A percentile compares a stretch with the other conserved stretches of the same genome.
phyloP scores from a whole-genome alignment of 2,329 filamentous ascomycete species.

The Penicillium sp. region DNA sequence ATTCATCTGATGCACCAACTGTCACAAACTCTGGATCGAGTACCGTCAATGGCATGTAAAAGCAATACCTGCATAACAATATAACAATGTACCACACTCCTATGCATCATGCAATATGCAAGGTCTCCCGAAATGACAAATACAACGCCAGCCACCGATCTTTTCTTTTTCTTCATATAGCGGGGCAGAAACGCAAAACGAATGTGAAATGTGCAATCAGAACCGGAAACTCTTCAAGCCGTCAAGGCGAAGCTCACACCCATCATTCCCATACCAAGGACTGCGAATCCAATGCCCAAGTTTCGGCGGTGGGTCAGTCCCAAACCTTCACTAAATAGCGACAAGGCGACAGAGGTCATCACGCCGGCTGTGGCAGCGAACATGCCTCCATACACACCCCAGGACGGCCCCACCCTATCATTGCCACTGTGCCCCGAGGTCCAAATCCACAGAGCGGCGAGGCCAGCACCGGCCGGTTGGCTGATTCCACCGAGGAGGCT shows the following conservation, averaged over 20 bases:
- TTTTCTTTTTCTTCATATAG: neutral
- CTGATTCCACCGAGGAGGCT: constrained; percentile 80
- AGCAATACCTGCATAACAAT: neutral
- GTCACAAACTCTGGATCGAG: neutral
- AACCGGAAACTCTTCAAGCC: constrained; percentile 40
- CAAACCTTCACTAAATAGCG: constrained; percentile 83
- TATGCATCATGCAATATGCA: neutral
- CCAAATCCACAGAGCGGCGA: constrained; percentile 85
- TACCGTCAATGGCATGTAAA: neutral
- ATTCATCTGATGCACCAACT: neutral
- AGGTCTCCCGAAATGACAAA: neutral
- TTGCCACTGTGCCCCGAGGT: constrained; percentile 55
- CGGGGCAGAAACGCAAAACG: neutral
- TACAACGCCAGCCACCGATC: constrained; percentile 6
- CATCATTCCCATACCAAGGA: constrained; percentile 74
- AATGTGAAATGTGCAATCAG: neutral
- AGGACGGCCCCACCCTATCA: constrained; percentile 44
- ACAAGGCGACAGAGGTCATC: constrained; percentile 90
- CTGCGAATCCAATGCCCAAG: constrained; percentile 39
- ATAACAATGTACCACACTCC: neutral
- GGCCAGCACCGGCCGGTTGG: constrained; percentile 80
- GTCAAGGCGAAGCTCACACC: constrained; percentile 83
- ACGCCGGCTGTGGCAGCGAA: constrained; percentile 91
- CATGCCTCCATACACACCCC: constrained; percentile 60
- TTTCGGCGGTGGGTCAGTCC: constrained; percentile 62